These are phyloP conservation scores for Rachicladosporium sp. DNA, from an alignment of 2,329 filamentous ascomycete genomes.

Conservation along the genomic window DNA sequence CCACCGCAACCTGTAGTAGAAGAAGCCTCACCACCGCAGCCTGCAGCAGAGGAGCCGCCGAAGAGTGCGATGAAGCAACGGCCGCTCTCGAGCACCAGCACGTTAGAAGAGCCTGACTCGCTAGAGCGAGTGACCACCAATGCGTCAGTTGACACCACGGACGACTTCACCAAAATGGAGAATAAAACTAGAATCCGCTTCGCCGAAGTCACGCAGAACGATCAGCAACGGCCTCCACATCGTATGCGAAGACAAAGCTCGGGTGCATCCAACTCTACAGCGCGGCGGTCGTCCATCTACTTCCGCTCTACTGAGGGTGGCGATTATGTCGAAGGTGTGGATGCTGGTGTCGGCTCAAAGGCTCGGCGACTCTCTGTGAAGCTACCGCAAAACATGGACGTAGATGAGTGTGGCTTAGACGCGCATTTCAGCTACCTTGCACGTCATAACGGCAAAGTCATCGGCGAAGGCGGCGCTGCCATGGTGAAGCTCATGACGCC, in stretches of 20 bases:
- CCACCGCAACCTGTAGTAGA: too few relatives aligned
- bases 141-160: slow-evolving; percentile 2
- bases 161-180: slow-evolving; percentile 1
- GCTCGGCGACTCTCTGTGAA: slow-evolving; percentile 21
- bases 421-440: slow-evolving; percentile 48
- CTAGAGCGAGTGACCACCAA: slow-evolving; percentile 2
- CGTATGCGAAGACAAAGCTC: slow-evolving; percentile 15
- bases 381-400: slow-evolving; percentile 18
- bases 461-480: slow-evolving; percentile 73
- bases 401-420: slow-evolving; percentile 32
- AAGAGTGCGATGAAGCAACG: too few relatives aligned
- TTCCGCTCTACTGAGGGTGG: slow-evolving; percentile 16
- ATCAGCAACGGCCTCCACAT: background rate
- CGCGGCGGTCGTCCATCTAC: slow-evolving; percentile 21
- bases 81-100: too few relatives aligned
- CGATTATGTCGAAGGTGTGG: slow-evolving; percentile 17
- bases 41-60: too few relatives aligned
- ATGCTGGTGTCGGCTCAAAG: slow-evolving; percentile 23
- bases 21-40: too few relatives aligned
- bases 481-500: slow-evolving; percentile 70
- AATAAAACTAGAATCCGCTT: slow-evolving; percentile 3
- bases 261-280: slow-evolving; percentile 11
- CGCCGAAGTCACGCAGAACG: slow-evolving; percentile 1
- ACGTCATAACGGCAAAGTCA: slow-evolving; percentile 58
- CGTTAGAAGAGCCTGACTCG: too few relatives aligned